Evolutionary conservation across 2,329 filamentous ascomycete genomes (phyloP).

Genomic region (Verticillium longisporum): DNA sequence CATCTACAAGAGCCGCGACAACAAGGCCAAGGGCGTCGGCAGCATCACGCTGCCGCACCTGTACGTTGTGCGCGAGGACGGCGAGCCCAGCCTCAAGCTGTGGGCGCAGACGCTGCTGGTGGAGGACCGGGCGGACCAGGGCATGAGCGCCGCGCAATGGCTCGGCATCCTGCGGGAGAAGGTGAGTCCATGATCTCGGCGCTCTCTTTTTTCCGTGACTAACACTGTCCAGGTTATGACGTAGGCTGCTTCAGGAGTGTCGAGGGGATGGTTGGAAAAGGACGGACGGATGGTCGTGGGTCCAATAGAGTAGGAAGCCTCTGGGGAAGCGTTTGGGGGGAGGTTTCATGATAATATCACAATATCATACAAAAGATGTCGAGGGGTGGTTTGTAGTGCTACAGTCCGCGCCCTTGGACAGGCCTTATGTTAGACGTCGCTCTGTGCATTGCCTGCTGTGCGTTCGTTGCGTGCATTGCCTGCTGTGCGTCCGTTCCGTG

Average conservation of each 20-base stretch:
- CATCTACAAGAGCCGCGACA: slow-evolving; percentile 84
- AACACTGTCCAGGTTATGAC: not conserved
- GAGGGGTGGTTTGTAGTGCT: not conserved
- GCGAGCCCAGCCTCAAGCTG: slow-evolving; percentile 87
- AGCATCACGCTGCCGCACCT: slow-evolving; percentile 90
- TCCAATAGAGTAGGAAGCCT: not conserved
- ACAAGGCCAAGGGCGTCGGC: slow-evolving; percentile 78
- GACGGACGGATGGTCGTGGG: not conserved
- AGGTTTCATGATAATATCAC: not conserved
- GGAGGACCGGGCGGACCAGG: slow-evolving; percentile 91
- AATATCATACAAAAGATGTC: not conserved
- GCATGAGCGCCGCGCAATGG: slow-evolving; percentile 89
- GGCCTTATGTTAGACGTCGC: not conserved
- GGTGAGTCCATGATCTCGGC: slow-evolving; percentile 43
- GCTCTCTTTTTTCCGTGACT: not conserved
- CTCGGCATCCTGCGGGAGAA: slow-evolving; percentile 90
- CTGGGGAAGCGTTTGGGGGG: not conserved
- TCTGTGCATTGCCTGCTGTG: not conserved
- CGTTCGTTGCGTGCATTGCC: not conserved
- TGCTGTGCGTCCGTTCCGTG: too few relatives aligned
- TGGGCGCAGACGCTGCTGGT: slow-evolving; percentile 96
- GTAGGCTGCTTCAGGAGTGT: not conserved
- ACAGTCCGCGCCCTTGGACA: not conserved
- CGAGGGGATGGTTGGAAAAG: not conserved
- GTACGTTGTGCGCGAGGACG: slow-evolving; percentile 91